A percentile compares a stretch with the other conserved stretches of the same genome.
phyloP scores from a whole-genome alignment of 371 early-diverging fungal species.

The Rhizopus microsporus region DNA sequence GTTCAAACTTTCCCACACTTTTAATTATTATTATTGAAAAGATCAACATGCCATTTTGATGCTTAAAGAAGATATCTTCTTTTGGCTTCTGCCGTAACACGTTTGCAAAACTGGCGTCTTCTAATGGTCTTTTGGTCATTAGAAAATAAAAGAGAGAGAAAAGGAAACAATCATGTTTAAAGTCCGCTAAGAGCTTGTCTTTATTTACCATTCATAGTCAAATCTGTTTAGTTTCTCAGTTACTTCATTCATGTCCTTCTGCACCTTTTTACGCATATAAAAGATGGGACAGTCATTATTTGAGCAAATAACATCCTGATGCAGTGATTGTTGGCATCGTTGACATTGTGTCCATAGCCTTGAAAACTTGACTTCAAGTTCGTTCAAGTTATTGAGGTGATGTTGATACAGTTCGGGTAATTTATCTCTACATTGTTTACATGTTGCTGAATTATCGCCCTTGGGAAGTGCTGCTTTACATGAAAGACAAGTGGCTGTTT shows the following conservation, averaged over 20 bases:
- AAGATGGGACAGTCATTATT: constrained; percentile 99
- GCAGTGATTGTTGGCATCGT: constrained; percentile 96
- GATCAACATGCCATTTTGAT: constrained; percentile 12
- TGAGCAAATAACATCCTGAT: constrained; percentile 97
- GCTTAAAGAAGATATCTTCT: constrained; percentile 19
- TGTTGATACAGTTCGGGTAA: constrained; percentile 79
- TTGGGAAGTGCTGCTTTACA: constrained; percentile 90
- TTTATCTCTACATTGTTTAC: constrained; percentile 74
- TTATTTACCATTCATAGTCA: constrained; percentile 31
- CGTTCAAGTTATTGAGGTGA: constrained; percentile 64
- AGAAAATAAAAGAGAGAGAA: constrained; percentile 2
- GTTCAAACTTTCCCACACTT: background rate
- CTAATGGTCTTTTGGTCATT: constrained; percentile 27
- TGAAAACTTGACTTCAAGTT: constrained; percentile 80
- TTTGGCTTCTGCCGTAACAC: constrained; percentile 21
- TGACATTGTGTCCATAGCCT: constrained; percentile 99
- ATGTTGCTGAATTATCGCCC: constrained; percentile 76
- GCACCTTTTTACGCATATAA: constrained; percentile 99
- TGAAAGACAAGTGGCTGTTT: constrained; percentile 89
- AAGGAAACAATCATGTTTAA: background rate
- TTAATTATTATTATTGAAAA: background rate
- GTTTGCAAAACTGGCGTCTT: constrained; percentile 24
- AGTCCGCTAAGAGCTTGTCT: background rate
- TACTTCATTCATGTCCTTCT: constrained; percentile 91
- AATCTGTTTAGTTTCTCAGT: constrained; percentile 63